Evolutionary conservation across 202 grass and related monocot genomes (phyloP).

Genomic region (Setaria viridis): DNA sequence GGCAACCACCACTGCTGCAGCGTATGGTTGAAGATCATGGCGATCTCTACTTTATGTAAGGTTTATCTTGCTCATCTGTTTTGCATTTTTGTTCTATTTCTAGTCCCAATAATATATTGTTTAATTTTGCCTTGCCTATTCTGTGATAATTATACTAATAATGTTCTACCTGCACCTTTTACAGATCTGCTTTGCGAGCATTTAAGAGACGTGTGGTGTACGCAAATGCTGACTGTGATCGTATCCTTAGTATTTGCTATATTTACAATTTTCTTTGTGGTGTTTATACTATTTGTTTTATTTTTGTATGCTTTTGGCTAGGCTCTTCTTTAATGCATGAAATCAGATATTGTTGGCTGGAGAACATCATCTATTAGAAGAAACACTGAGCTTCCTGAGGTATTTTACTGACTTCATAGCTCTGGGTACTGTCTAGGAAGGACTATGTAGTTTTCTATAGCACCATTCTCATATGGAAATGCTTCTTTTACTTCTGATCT

Average conservation of each 20-base stretch:
- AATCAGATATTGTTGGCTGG: constrained; percentile 91
- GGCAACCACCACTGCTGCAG: constrained; percentile 72
- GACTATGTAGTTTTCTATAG: neutral
- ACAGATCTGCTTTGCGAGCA: constrained; percentile 72
- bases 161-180: neutral
- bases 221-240: constrained; percentile 84
- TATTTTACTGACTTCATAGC: constrained; percentile 41
- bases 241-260: constrained; percentile 67
- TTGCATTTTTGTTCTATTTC: constrained; percentile 20
- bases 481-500: constrained; percentile 29
- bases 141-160: constrained; percentile 32
- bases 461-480: neutral
- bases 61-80: constrained; percentile 45
- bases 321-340: constrained; percentile 50
- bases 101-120: constrained; percentile 21
- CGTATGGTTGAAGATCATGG: constrained; percentile 82
- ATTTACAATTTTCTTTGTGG: constrained; percentile 11
- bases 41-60: constrained; percentile 84
- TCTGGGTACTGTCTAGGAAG: neutral
- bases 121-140: neutral
- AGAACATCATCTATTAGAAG: constrained; percentile 96
- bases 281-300: constrained; percentile 19
- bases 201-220: constrained; percentile 74
- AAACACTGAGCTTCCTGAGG: constrained; percentile 78
- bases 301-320: neutral